Conservation (phyloP, 2,329 filamentous ascomycete genomes). For the Colletotrichum agaves region DNA sequence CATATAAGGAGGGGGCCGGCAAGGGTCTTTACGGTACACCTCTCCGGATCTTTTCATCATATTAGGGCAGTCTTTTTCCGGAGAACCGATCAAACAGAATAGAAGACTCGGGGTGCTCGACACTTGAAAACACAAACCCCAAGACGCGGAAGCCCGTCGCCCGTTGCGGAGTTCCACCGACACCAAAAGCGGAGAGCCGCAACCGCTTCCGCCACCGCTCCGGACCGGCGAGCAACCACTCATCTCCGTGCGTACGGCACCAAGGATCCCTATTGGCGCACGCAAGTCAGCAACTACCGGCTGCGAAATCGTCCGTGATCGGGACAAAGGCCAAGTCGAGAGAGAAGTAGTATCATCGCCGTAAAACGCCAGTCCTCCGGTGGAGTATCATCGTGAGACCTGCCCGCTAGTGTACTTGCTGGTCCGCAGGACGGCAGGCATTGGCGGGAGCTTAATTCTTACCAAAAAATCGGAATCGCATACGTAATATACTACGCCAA, state of each 20-base stretch:
- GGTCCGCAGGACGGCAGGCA: not conserved
- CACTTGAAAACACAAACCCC: constrained; percentile 3
- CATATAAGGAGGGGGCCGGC: constrained; percentile 31
- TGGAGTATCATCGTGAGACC: not conserved
- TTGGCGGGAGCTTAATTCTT: not conserved
- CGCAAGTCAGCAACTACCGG: not conserved
- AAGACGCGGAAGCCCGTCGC: constrained; percentile 31
- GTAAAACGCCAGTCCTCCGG: not conserved
- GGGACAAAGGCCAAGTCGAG: not conserved
- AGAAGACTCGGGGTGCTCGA: not conserved
- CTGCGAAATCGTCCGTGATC: not conserved
- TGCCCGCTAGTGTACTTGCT: not conserved
- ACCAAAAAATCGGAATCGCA: not conserved
- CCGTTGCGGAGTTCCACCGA: constrained; percentile 40
- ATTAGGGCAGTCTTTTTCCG: constrained; percentile 9
- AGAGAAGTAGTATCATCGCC: not conserved
- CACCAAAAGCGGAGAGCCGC: constrained; percentile 35
- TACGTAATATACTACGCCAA: not conserved
- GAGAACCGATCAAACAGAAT: constrained; percentile 19
- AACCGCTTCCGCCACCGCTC: constrained; percentile 22
- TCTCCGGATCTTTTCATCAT: constrained; percentile 28
- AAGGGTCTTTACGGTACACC: not conserved
- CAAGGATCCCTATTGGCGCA: not conserved
- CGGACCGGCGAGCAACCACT: constrained; percentile 25
- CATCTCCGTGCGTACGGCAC: constrained; percentile 14